Conservation (phyloP, 2,329 filamentous ascomycete species). For the Ophiocordyceps unilateralis region DNA sequence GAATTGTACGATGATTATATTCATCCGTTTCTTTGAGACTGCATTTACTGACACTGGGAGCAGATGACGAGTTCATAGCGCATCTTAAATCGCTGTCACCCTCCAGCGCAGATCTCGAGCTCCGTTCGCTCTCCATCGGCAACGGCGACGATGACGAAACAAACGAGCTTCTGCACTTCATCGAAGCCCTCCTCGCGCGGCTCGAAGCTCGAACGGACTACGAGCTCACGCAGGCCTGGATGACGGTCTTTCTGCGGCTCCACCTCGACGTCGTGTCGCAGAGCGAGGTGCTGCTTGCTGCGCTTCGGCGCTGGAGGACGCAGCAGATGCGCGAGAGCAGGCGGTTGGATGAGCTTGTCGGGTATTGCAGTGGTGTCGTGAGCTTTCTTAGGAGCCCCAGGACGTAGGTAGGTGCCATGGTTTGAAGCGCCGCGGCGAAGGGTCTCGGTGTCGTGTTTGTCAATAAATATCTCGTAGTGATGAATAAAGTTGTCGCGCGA, state of each 20-base stretch:
- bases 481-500: too few relatives aligned
- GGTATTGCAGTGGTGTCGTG: slow-evolving; percentile 76
- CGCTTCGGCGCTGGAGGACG: slow-evolving; percentile 51
- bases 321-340: slow-evolving; percentile 56
- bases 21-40: background rate
- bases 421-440: background rate
- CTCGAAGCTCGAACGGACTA: slow-evolving; percentile 62
- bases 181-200: slow-evolving; percentile 58
- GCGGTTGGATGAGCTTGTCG: slow-evolving; percentile 59
- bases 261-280: slow-evolving; percentile 45
- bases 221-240: slow-evolving; percentile 91
- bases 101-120: slow-evolving; percentile 74
- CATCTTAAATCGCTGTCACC: slow-evolving; percentile 70
- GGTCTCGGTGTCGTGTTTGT: background rate
- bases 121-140: slow-evolving; percentile 53
- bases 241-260: slow-evolving; percentile 77
- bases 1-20: slow-evolving; percentile 36
- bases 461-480: background rate
- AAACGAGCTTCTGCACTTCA: slow-evolving; percentile 64
- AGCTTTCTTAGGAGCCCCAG: slow-evolving; percentile 55
- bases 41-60: background rate
- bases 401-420: slow-evolving; percentile 17
- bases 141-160: slow-evolving; percentile 25
- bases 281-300: slow-evolving; percentile 34
- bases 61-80: slow-evolving; percentile 51